Conservation (phyloP, 1,139 yeast species). For the Pichia terricola region DNA sequence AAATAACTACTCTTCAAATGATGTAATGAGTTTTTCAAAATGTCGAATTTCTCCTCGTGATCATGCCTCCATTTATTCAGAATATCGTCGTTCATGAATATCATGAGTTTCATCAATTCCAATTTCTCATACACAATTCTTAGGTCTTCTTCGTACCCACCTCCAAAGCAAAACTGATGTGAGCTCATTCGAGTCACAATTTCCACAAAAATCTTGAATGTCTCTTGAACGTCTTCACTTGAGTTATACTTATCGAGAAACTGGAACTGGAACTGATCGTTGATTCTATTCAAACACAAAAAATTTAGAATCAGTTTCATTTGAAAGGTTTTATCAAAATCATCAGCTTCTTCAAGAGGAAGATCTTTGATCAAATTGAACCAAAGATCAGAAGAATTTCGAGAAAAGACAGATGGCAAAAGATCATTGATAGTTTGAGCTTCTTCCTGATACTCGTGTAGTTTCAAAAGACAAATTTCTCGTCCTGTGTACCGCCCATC, state of each 20-base stretch:
- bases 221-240: no score
- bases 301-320: neutral
- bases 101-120: slow-evolving; percentile 3
- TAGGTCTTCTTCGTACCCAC: slow-evolving; percentile 1
- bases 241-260: no score
- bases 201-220: no score
- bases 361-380: slow-evolving; percentile 11
- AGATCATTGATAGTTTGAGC: neutral
- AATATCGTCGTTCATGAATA: slow-evolving; percentile 1
- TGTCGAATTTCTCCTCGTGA: neutral
- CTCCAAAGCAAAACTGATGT: neutral
- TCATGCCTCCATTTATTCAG: slow-evolving; percentile 1
- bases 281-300: no score
- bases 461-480: slow-evolving; percentile 8
- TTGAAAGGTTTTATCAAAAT: slow-evolving; percentile 2
- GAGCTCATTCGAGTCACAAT: no score
- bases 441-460: slow-evolving; percentile 1
- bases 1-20: slow-evolving; percentile 7
- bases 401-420: neutral
- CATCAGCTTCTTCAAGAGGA: neutral
- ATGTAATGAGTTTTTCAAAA: neutral
- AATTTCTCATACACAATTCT: slow-evolving; percentile 4
- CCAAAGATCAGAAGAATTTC: slow-evolving; percentile 5
- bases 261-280: no score
- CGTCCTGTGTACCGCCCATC: slow-evolving; percentile 2